phyloP scores from a whole-genome alignment of 176 grass and related monocot species.

The Leersia perrieri region DNA sequence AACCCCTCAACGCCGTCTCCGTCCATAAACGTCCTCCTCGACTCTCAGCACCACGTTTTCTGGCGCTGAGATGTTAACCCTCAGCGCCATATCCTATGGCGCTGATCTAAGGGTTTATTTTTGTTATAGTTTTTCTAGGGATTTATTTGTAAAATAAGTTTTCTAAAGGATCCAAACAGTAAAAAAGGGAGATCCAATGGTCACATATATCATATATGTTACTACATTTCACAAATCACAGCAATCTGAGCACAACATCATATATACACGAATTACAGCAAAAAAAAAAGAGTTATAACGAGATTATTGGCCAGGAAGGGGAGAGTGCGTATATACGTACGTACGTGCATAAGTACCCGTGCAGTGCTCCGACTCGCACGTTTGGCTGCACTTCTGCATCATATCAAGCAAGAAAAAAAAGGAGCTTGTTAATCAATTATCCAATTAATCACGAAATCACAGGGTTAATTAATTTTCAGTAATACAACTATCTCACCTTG shows the following conservation, averaged over 20 bases:
- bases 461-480: not conserved
- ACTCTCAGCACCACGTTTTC: no score
- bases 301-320: not conserved
- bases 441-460: not conserved
- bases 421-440: no score
- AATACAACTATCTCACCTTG: not conserved
- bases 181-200: no score
- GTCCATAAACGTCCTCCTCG: no score
- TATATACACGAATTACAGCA: not conserved
- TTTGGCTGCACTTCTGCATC: constrained; percentile 64
- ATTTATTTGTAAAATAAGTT: no score
- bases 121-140: no score
- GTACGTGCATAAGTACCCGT: constrained; percentile 21
- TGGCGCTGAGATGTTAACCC: no score
- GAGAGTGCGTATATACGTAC: not conserved
- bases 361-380: constrained; percentile 76
- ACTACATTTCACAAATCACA: not conserved
- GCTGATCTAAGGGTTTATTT: no score
- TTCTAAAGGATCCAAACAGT: no score
- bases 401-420: not conserved
- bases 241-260: not conserved
- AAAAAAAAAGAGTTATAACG: not conserved
- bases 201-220: no score
- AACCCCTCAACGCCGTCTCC: no score
- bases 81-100: no score